phyloP scores from a whole-genome alignment of 345 rosid species.

The Bruguiera sexangula region DNA sequence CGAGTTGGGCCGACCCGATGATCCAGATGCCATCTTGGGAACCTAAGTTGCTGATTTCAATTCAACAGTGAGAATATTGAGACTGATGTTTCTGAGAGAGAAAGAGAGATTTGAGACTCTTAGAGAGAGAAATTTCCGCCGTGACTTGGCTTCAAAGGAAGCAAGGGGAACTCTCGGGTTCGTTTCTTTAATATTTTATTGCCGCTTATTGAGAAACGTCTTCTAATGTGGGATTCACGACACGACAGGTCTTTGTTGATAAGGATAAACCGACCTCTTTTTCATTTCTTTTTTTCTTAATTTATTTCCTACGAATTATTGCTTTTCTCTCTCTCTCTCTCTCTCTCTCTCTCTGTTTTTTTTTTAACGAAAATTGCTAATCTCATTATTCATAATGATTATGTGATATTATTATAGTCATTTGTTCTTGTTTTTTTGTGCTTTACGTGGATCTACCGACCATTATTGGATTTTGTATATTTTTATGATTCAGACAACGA shows the following conservation, averaged over 20 bases:
- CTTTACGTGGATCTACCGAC: too few relatives aligned
- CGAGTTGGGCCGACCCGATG: constrained; percentile 65
- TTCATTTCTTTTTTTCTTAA: neutral
- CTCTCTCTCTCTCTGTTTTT: too few relatives aligned
- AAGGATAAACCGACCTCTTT: constrained; percentile 3
- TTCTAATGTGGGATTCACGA: neutral
- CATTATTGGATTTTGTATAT: too few relatives aligned
- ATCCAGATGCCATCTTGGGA: constrained; percentile 78
- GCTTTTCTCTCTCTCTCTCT: neutral
- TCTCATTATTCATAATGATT: too few relatives aligned
- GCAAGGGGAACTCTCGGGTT: too few relatives aligned
- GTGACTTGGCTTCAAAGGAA: constrained; percentile 12
- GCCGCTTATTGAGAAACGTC: constrained; percentile 1
- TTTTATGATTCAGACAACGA: too few relatives aligned
- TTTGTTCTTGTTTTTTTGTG: too few relatives aligned
- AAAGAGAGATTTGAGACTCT: neutral
- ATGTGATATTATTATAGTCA: too few relatives aligned
- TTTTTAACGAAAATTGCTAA: neutral
- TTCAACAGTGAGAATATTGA: neutral
- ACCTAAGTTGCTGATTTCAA: neutral
- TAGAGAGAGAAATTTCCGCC: neutral
- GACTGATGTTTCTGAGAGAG: neutral
- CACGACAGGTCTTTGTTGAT: neutral
- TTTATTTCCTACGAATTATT: neutral
- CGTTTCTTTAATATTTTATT: neutral